Base-by-base conservation (phyloP, 768 basidiomycete genomes). In the Suillus decipiens region DNA sequence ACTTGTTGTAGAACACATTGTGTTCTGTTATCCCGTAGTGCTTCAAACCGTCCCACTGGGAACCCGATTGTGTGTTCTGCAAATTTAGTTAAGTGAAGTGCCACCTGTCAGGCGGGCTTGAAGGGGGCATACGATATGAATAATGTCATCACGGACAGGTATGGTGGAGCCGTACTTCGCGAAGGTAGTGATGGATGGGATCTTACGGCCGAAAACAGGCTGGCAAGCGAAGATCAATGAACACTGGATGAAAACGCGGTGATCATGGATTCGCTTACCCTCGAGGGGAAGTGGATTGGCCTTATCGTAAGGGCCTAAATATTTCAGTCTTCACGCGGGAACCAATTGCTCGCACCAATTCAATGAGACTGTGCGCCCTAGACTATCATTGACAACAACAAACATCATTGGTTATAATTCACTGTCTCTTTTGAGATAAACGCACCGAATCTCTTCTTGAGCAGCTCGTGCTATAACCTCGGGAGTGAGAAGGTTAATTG, bases 11-110 rank as follows among this genome's bases (percentile, higher is more conserved):
- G 69, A 85, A 87, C 24, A 87, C 76, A 3, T 77, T 78, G 65
- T 88, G 81, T 17, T 83, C 79, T 0, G 72, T 55, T 47, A 89
- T 63, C 3, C 86, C 86, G 67, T 80, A 86, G 66, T 89, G 87
- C 63, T 82, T 79, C 70, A 89, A 61, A 9, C 88, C 87, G 66
- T 89, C 88, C 88, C 88, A 89, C 67, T 90, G 88, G 5, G 86
- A 81, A 10, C 88, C 86, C 0, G 87, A 87, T 75, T 89, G 89
- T 0, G 88, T 87, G 66, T 90, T 89, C 88, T 89, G 67, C 9
- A 50, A 15, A 43, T 45, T 12, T 31, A 61, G 7, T 15, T n/a
- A 63, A 24, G 37, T 24, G 12, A 66, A 28, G 47, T 24, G 31
- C 14, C 37, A 34, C 34, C 31, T 34, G 22, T 22, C 17, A 47